These are phyloP conservation scores for Cronartium ribicola DNA, from an alignment of 1,284 basidiomycete species.

Conservation along the genomic window DNA sequence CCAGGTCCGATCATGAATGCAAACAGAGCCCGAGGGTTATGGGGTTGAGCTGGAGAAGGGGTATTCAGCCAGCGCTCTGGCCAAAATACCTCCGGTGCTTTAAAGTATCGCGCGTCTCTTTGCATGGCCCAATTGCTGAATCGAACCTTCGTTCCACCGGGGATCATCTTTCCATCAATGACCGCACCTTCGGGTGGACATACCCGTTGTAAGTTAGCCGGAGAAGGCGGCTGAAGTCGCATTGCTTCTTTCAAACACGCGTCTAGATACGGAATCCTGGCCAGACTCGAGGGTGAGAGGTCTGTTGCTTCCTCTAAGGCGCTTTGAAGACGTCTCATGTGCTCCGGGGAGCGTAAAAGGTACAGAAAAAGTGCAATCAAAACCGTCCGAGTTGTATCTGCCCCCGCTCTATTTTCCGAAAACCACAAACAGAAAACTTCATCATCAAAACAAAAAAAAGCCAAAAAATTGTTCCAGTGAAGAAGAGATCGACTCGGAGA, in stretches of 20 bases:
- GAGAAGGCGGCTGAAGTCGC: slow-evolving; percentile 50
- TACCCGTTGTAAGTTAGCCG: slow-evolving; percentile 48
- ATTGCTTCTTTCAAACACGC: slow-evolving; percentile 51
- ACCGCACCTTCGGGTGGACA: slow-evolving; percentile 47
- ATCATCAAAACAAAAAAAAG: neutral
- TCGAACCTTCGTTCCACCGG: slow-evolving; percentile 48
- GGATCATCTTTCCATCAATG: slow-evolving; percentile 47
- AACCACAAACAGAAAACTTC: neutral
- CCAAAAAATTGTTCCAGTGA: neutral
- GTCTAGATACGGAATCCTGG: slow-evolving; percentile 47
- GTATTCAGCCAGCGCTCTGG: slow-evolving; percentile 49
- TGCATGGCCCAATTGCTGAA: slow-evolving; percentile 49
- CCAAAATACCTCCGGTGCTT: slow-evolving; percentile 45
- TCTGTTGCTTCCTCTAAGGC: slow-evolving; percentile 48
- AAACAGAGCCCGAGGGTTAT: slow-evolving; percentile 29
- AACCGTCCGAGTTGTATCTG: slow-evolving; percentile 48
- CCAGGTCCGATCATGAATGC: slow-evolving; percentile 44
- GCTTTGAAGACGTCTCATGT: slow-evolving; percentile 45
- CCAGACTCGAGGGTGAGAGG: slow-evolving; percentile 44
- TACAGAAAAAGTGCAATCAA: slow-evolving; percentile 48
- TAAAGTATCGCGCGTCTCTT: slow-evolving; percentile 46
- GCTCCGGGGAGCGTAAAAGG: slow-evolving; percentile 46
- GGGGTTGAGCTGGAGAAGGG: neutral
- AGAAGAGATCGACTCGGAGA: too few species aligned
- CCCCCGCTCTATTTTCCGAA: slow-evolving; percentile 44